Evolutionary conservation across 2,329 filamentous ascomycete genomes (phyloP).

Genomic region (Diplodia sapinea): DNA sequence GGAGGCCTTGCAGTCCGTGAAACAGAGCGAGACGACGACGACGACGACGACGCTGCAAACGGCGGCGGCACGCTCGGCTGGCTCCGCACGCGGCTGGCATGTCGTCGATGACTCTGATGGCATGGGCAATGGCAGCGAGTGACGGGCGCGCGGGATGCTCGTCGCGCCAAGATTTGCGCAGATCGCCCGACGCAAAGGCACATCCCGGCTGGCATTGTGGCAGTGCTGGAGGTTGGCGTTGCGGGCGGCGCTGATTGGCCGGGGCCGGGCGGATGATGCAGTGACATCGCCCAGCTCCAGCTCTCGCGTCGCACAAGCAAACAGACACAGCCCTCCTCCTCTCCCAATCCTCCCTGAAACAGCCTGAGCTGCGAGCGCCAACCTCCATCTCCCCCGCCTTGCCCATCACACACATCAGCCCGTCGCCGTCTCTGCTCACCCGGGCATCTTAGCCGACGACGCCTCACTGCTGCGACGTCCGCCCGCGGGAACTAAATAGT

Average conservation of each 20-base stretch:
- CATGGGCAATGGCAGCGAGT: too few relatives aligned
- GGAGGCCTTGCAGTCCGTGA: conserved; percentile 15
- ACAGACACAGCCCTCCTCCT: conserved; percentile 19
- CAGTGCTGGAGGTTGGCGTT: conserved; percentile 12
- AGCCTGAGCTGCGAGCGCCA: background rate
- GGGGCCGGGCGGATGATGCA: conserved; percentile 15
- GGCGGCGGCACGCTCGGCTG: conserved; percentile 1
- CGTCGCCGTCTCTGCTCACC: conserved; percentile 12
- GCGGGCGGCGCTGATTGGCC: conserved; percentile 11
- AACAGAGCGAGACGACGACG: background rate
- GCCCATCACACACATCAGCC: background rate
- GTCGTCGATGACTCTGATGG: background rate
- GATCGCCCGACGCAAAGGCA: background rate
- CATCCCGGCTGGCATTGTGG: conserved; percentile 14
- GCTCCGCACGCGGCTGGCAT: conserved; percentile 8
- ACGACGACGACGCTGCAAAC: background rate
- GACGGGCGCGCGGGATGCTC: background rate
- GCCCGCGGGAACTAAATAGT: conserved; percentile 5
- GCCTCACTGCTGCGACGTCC: background rate
- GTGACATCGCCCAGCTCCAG: conserved; percentile 9
- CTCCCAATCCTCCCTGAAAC: conserved; percentile 23
- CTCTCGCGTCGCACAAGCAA: conserved; percentile 17
- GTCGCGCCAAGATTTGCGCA: conserved; percentile 10
- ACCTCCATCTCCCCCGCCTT: conserved; percentile 4
- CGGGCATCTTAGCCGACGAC: background rate